Evolutionary conservation across 179 eudicot species (phyloP), one percentile per base, ranked within the genome.

Genomic region (Amaranthus tricolor): DNA sequence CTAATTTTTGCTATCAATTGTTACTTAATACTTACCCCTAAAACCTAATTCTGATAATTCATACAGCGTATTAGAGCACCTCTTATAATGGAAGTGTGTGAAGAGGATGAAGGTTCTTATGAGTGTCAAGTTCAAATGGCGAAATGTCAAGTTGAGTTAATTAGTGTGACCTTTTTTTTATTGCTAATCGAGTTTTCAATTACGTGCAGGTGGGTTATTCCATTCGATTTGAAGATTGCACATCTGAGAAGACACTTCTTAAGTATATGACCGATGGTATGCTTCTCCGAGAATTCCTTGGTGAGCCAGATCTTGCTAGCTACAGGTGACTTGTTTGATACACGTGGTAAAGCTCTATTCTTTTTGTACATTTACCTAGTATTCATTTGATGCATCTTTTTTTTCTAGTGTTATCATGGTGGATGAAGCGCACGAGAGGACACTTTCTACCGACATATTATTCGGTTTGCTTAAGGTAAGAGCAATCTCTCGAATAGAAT

Each of bases 381-480:
- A 53, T 67, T 83, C 69, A 58, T 65, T 43, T 31, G 58, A 49
- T 68, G 45, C 75, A 62, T 67, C 48, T 65, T 65, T 76, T 16
- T 69, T 84, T 51, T 70, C 60, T 84, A 90, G 92, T 72, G 89
- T 90, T 24, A 74, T 87, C 20, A 86, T 90, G 82, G 80, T 88
- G 74, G 92, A 88, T 61, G 92, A 88, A 82, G 92, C 92, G 31
- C 95, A 90, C 60, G 95, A 90, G 70, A 84, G 92, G 78, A 88
- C 92, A 10, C 76, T 90, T 7, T 84, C 88, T 43, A 88, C 90
- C 6, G 90, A 88, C 48, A 78, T 88, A 48, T 73, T 88, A 75
- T 85, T 90, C 76, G 94, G 90, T 31, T 77, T 88, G 71, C 81
- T 89, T 55, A 89, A 92, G 95, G 94, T 80, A 74, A 58, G 82